Conservation (phyloP, 306 rosid genomes). For the Medicago lupulina region DNA sequence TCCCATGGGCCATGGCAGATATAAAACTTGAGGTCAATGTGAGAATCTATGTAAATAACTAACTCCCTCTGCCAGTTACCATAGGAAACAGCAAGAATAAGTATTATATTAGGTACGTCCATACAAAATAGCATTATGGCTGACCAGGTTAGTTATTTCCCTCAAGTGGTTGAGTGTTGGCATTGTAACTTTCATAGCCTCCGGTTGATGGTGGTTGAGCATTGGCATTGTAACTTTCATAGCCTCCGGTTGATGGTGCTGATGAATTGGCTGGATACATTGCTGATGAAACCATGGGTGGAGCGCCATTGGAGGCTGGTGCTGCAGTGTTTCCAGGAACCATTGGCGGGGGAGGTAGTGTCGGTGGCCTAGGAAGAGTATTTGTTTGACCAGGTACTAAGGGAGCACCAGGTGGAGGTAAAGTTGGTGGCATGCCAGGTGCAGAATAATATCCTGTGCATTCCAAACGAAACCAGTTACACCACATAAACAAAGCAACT, state of each 20-base stretch:
- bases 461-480: slow-evolving; percentile 23
- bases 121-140: slow-evolving; percentile 31
- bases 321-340: slow-evolving; percentile 51
- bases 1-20: slow-evolving; percentile 12
- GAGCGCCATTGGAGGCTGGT: slow-evolving; percentile 55
- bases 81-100: slow-evolving; percentile 8
- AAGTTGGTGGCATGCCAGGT: slow-evolving; percentile 50
- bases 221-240: slow-evolving; percentile 49
- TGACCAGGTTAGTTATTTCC: slow-evolving; percentile 48
- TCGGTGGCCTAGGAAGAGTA: slow-evolving; percentile 52
- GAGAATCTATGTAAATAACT: background rate
- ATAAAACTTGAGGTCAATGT: background rate
- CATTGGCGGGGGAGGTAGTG: slow-evolving; percentile 50
- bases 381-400: slow-evolving; percentile 48
- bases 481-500: background rate
- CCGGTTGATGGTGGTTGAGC: slow-evolving; percentile 54
- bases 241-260: slow-evolving; percentile 50
- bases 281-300: slow-evolving; percentile 47
- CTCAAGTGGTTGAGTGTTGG: slow-evolving; percentile 52
- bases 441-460: slow-evolving; percentile 46
- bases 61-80: slow-evolving; percentile 6
- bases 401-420: slow-evolving; percentile 61
- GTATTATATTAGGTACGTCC: slow-evolving; percentile 13
- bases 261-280: slow-evolving; percentile 51
- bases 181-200: slow-evolving; percentile 51